Conservation (phyloP, 2,329 filamentous ascomycete species). For the Botrytis cinerea region DNA sequence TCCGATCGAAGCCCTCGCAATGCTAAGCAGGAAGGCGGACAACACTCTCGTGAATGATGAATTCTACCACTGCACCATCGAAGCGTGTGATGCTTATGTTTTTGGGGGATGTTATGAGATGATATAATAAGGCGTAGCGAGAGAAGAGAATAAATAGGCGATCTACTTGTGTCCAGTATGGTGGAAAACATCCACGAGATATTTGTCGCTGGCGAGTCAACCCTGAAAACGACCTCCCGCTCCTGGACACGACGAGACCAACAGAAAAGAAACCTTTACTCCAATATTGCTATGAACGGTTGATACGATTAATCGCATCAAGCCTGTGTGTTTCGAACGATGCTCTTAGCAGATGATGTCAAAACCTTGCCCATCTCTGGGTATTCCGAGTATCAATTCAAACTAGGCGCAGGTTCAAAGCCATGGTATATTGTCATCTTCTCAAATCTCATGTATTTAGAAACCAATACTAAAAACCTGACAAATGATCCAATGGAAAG, state of each 20-base stretch:
- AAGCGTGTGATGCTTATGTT: constrained; percentile 1
- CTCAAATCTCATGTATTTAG: not conserved
- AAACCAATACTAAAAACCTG: not conserved
- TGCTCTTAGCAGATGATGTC: not conserved
- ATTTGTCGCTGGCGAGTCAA: not conserved
- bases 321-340: not conserved
- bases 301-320: not conserved
- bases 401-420: not conserved
- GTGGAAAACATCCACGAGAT: not conserved
- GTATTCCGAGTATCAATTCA: not conserved
- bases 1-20: not conserved
- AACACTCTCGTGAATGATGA: not conserved
- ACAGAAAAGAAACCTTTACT: not conserved
- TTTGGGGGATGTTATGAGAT: not conserved
- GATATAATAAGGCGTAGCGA: not conserved
- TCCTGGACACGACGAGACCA: not conserved
- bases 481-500: not conserved
- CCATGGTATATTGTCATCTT: not conserved
- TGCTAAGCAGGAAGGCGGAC: not conserved
- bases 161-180: not conserved
- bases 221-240: not conserved
- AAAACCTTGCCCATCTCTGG: not conserved
- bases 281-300: no score
- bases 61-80: constrained; percentile 10
- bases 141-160: not conserved